Percentiles rank a stretch among this genome's conserved stretches.
Conservation (phyloP, 192 early-diverging fungal species). For the Coemansia nantahalensis region DNA sequence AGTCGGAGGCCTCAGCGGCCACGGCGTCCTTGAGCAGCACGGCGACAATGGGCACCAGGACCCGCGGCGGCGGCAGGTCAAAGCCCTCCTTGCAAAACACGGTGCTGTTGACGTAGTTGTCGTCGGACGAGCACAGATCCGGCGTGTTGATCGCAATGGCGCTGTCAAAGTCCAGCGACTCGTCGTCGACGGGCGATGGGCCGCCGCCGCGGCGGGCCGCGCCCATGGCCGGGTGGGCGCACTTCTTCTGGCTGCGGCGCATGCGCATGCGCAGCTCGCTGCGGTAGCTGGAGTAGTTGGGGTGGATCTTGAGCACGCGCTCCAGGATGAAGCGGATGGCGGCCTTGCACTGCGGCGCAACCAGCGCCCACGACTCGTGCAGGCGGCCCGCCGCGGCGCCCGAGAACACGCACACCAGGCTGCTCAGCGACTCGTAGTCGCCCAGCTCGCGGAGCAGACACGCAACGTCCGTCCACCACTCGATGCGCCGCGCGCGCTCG, state of each 20-base stretch:
- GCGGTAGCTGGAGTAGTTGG: conserved; percentile 44
- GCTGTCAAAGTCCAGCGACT: conserved; percentile 48
- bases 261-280: conserved; percentile 39
- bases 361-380: conserved; percentile 35
- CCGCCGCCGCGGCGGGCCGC: too few relatives aligned
- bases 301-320: conserved; percentile 42
- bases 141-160: conserved; percentile 42
- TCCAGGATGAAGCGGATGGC: conserved; percentile 44
- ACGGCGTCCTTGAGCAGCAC: conserved; percentile 50
- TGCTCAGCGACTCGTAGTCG: conserved; percentile 51
- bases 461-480: conserved; percentile 42
- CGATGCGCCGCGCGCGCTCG: conserved; percentile 39
- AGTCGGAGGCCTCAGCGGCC: conserved; percentile 17
- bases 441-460: conserved; percentile 48
- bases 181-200: conserved; percentile 9
- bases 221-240: neutral
- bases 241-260: conserved; percentile 12
- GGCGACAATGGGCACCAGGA: conserved; percentile 48
- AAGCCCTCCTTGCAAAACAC: conserved; percentile 39
- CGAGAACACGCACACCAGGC: conserved; percentile 45
- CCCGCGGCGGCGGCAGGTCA: conserved; percentile 38
- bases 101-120: conserved; percentile 36
- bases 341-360: conserved; percentile 22
- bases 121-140: conserved; percentile 36
- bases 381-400: conserved; percentile 25